Conservation (phyloP, 2,329 filamentous ascomycete species). For the Colletotrichum noveboracense region DNA sequence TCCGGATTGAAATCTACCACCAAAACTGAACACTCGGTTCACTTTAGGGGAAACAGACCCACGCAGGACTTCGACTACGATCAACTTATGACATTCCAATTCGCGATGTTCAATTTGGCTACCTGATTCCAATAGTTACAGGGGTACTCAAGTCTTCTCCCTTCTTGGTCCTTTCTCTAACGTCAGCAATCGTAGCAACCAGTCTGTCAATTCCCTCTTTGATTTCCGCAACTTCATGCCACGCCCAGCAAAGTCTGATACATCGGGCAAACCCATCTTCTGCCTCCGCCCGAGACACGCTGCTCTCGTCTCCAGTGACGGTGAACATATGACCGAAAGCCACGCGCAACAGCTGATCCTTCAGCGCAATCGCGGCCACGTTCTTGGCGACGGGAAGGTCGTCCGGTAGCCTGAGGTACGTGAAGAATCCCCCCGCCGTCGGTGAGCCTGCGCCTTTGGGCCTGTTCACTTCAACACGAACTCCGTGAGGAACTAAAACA, state of each 20-base stretch:
- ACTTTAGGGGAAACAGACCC: fast-evolving
- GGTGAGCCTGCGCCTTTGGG: neutral
- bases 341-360: conserved; percentile 70
- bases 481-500: conserved; percentile 20
- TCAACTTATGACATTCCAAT: fast-evolving
- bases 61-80: fast-evolving
- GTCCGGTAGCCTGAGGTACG: conserved; percentile 63
- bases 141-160: neutral
- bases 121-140: neutral
- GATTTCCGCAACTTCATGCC: conserved; percentile 70
- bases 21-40: fast-evolving
- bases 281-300: conserved; percentile 34
- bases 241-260: conserved; percentile 73
- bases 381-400: conserved; percentile 12
- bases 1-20: neutral
- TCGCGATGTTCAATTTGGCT: neutral
- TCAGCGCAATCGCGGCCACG: conserved; percentile 55
- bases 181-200: conserved; percentile 27
- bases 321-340: conserved; percentile 74
- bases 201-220: conserved; percentile 72
- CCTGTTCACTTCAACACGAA: neutral
- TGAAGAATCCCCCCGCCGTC: conserved; percentile 64
- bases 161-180: neutral
- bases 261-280: conserved; percentile 57
- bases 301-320: conserved; percentile 60